Evolutionary conservation across 2,329 filamentous ascomycete species (phyloP), one percentile per base, ranked within the genome.

Genomic region (Sphaerulina vaccinii): DNA sequence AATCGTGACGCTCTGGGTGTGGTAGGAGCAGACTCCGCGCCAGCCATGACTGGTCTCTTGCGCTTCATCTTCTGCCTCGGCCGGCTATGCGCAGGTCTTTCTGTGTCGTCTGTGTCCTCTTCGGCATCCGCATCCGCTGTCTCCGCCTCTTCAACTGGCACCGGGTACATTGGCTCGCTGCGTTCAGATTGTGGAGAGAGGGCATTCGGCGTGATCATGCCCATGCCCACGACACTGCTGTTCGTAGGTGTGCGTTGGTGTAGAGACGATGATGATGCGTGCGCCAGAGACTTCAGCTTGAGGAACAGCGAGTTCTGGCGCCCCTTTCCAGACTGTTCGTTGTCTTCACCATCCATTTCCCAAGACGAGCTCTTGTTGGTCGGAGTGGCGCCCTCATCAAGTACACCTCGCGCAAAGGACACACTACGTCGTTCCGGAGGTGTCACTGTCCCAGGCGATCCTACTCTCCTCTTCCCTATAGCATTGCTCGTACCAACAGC

Each of bases 21-120:
- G 35, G 80, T 83, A 1, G 88, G 88, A 1, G 83, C 80, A 5
- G 87, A 86, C 54, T 82, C 77, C 54, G 69, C 77, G 55, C 66
- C 83, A 70, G 65, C 77, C 63, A 70, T 78, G 70, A 73, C 79
- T 76, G 67, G 80, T 59, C 83, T 75, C 55, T 80, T 78, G 61
- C 78, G 84, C 65, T 81, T 83, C 58, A 82, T 80, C 69, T 84
- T 85, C 69, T 79, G 84, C 70, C 81, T 87, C 24, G 75, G 76
- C 56, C 79, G 80, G 1, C 70, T 64, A 46, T 75, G 74, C n/a
- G 41, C 33, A 10, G 70, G 63, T 15, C 73, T 72, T 13, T 78
- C 79, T 66, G 60, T 61, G 29, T 72, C 69, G 8, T 64, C 68
- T 3, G 68, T 67, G 11, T 72, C 66, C n/a, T 71, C 63, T 15